Percentiles rank a stretch among this genome's conserved stretches.
Evolutionary conservation across 2,329 filamentous ascomycete genomes (phyloP).

Genomic region (Esteya vermicola): DNA sequence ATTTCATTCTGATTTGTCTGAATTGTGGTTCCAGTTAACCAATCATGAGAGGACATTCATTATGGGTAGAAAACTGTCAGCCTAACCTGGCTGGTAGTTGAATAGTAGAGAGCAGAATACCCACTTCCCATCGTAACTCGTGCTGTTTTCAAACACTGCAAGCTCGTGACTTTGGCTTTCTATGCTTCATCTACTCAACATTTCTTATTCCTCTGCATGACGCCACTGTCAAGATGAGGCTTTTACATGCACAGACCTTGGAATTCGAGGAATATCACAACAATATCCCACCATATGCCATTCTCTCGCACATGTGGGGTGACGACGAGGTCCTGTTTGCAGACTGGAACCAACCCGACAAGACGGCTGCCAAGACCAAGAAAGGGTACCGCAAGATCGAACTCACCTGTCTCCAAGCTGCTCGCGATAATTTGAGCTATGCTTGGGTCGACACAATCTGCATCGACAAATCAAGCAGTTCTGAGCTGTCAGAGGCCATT

Average conservation of each 20-base stretch:
- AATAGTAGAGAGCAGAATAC: no score
- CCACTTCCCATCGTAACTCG: no score
- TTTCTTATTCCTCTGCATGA: no score
- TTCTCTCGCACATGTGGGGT: slow-evolving; percentile 19
- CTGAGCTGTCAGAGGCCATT: slow-evolving; percentile 20
- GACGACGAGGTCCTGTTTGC: slow-evolving; percentile 15
- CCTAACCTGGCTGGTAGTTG: no score
- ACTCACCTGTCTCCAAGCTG: slow-evolving; percentile 11
- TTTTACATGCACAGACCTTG: slow-evolving; percentile 7
- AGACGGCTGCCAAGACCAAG: slow-evolving; percentile 1
- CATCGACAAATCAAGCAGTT: slow-evolving; percentile 20
- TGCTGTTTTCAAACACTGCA: no score
- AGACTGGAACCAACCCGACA: slow-evolving; percentile 8
- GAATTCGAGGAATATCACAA: slow-evolving; percentile 4
- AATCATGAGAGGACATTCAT: no score
- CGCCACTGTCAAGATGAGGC: slow-evolving; percentile 8
- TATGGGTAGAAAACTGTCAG: no score
- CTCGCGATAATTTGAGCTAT: slow-evolving; percentile 14
- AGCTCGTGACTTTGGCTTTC: no score
- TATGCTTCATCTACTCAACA: no score
- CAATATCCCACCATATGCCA: slow-evolving; percentile 15
- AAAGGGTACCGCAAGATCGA: slow-evolving; percentile 15
- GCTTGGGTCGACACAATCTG: slow-evolving; percentile 25
- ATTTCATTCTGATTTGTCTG: no score
- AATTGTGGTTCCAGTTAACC: no score